Evolutionary conservation across 768 basidiomycete genomes (phyloP), one percentile per base, ranked within the genome.

Genomic region (Podaxis sp.): DNA sequence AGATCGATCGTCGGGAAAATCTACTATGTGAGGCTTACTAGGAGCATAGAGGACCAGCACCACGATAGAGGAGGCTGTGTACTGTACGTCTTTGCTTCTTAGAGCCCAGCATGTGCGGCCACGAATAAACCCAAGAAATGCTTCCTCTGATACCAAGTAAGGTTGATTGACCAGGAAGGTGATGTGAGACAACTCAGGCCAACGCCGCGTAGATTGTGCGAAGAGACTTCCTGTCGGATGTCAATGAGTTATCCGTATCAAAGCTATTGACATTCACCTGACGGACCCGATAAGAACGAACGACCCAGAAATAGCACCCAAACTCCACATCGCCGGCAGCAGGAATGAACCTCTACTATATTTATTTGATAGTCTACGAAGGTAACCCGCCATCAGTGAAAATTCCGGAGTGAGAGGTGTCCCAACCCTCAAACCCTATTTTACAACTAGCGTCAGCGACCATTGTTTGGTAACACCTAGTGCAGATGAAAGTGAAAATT

Each of bases 211-310:
- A 6, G 77, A 75, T 24, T 71, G 66, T 19, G 77, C 65, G 24
- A 78, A 67, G 4, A 71, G n/a, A 2, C 77, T 77, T 12, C 77
- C 77, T 4, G 76, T 68, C n/a, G 69, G 55, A 9, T 71, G 73
- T 1, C 74, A 73, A 30, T n/a, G 4, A 46, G 13, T 15, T 9
- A 28, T 33, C 33, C 1, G 33, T 33, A 0, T 0, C 1, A 2
- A 11, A 52, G 51, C 48, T 28, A 28, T 26, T 5, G 53, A 42
- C 63, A 40, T 36, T 22, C 17, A 26, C 2, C 51, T 28, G 51
- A 26, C 52, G 38, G 8, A 52, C 13, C 15, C n/a, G 40, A 63
- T 24, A 24, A 19, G 12, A 44, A 4, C 26, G 17, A 36, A 66
- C 9, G 17, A 71, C 69, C 69, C 71, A 1, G 68, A 9, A 2